Evolutionary conservation across 371 early-diverging fungal genomes (phyloP).

Genomic region (Mortierella sp.): DNA sequence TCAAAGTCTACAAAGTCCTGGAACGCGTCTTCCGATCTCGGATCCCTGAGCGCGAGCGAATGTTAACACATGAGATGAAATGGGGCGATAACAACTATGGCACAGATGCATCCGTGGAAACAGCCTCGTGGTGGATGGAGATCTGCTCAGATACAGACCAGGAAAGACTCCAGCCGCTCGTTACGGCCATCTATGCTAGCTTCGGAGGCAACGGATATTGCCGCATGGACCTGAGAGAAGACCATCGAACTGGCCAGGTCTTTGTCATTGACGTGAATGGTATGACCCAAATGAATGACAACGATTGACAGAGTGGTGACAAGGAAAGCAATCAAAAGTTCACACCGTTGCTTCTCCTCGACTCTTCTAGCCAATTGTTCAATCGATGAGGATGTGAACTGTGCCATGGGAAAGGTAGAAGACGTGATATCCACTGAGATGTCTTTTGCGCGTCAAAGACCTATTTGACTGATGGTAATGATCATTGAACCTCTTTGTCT

Average conservation of each 20-base stretch:
- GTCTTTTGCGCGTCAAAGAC: no score
- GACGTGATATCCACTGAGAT: no score
- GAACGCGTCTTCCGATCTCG: slow-evolving; percentile 44
- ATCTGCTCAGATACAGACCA: slow-evolving; percentile 35
- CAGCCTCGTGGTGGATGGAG: slow-evolving; percentile 51
- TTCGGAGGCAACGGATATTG: slow-evolving; percentile 49
- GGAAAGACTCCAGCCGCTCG: slow-evolving; percentile 15
- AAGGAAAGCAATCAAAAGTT: background rate
- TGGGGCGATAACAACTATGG: slow-evolving; percentile 47
- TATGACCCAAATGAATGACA: background rate
- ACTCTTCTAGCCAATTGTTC: slow-evolving; percentile 33
- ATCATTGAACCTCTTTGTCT: no score
- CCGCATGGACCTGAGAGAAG: slow-evolving; percentile 51
- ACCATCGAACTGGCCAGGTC: slow-evolving; percentile 32
- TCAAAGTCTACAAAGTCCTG: slow-evolving; percentile 34
- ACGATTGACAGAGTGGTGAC: no score
- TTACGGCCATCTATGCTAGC: slow-evolving; percentile 30
- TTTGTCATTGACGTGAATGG: slow-evolving; percentile 51
- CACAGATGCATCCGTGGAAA: slow-evolving; percentile 20
- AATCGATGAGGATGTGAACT: slow-evolving; percentile 34
- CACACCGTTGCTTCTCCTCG: background rate
- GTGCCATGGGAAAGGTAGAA: slow-evolving; percentile 48
- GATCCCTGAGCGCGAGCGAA: slow-evolving; percentile 44
- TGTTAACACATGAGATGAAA: slow-evolving; percentile 47
- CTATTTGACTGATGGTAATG: no score